Evolutionary conservation across 2,329 filamentous ascomycete genomes (phyloP), one percentile per base, ranked within the genome.

Genomic region (Dichotomopilus funicola): DNA sequence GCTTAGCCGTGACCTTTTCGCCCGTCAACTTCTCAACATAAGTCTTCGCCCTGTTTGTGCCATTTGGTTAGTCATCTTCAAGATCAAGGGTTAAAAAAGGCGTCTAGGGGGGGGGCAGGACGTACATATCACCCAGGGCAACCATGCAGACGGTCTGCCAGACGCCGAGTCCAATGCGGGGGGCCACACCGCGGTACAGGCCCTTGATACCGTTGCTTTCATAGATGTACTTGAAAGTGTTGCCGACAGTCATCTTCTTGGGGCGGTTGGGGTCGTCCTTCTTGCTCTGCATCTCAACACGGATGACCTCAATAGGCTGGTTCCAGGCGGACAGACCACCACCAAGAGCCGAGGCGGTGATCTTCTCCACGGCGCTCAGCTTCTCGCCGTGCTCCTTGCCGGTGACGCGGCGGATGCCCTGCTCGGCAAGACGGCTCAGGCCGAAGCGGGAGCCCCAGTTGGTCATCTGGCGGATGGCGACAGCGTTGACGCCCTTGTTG

Each of bases 111-210:
- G 61, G 57, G 41, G 49, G 51, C 57, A 51, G 65, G 7, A 83
- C 90, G 79, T 77, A 95, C 91, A 95, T 91, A 77, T 97, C 94
- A 76, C 94, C 94, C 74, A 97, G 81, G 69, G 92, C 94, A 75
- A 99, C 94, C 94, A 99, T 99, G 82, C 94, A 99, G 69, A 99
- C 88, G 60, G 94, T 99, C 82, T 99, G 94, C 94, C 94, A 99
- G 77, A 99, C 83, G 70, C 94, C 87, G 62, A 99, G 85, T 65
- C 91, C 91, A 71, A 99, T 91, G 72, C 94, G 87, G 66, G 94
- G 94, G 64, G 90, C 81, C 62, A 99, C 92, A 70, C 94, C 94
- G 70, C 94, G 89, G 81, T 99, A 99, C 63, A 99, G 80, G 69
- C 94, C 94, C 78, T 85, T 88, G 68, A 97, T 48, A 59, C 94